Evolutionary conservation across 306 rosid genomes (phyloP).

Genomic region (Malus sylvestris): DNA sequence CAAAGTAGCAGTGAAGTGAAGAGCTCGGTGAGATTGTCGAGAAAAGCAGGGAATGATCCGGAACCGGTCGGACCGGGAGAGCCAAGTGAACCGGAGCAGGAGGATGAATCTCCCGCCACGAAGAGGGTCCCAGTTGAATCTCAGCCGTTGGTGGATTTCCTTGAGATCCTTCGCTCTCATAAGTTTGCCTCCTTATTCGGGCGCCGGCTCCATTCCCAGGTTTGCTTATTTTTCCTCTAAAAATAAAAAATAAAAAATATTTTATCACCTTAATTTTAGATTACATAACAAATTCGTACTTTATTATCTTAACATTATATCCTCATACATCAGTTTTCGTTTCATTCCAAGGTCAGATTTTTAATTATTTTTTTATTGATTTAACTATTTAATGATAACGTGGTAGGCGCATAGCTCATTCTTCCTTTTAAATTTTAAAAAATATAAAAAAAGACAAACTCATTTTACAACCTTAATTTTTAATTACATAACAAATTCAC

Average conservation of each 20-base stretch:
- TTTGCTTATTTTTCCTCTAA: not conserved
- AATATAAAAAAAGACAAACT: no score
- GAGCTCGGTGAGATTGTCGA: conserved; percentile 26
- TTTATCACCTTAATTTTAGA: no score
- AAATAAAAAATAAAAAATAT: not conserved
- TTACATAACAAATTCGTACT: no score
- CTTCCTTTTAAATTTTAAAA: no score
- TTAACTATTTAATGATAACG: no score
- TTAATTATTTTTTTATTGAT: no score
- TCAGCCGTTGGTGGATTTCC: conserved; percentile 21
- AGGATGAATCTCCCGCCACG: conserved; percentile 20
- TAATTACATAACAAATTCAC: no score
- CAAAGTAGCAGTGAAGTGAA: conserved; percentile 19
- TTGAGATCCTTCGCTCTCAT: conserved; percentile 11
- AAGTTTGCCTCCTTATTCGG: conserved; percentile 16
- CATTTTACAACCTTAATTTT: no score
- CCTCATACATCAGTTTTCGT: no score
- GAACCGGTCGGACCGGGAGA: conserved; percentile 4
- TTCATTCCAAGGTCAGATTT: no score
- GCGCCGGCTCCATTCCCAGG: conserved; percentile 26
- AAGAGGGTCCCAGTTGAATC: conserved; percentile 12
- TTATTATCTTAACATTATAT: no score
- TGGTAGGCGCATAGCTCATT: no score
- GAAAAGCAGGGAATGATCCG: not conserved
- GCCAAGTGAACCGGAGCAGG: conserved; percentile 7